Evolutionary conservation across 345 rosid genomes (phyloP), one percentile per base, ranked within the genome.

Genomic region (Eucalyptus tenuipes): DNA sequence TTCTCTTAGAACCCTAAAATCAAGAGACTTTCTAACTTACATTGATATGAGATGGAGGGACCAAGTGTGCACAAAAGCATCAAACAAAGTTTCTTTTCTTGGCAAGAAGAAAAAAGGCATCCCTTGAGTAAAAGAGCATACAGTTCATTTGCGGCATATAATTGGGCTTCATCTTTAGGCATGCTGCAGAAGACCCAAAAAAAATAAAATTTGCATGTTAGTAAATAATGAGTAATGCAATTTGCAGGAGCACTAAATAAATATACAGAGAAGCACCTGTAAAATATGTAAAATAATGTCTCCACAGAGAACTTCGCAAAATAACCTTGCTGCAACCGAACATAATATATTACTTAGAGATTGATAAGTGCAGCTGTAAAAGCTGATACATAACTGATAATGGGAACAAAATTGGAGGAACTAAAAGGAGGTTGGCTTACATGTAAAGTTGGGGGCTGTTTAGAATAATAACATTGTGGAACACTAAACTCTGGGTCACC

Each of bases 111-210:
- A 89, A 29, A 50, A 88, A 12, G 20, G 40, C 42, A 45, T 81
- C 57, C 10, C 37, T 24, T 25, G 88, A 84, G 48, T 49, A 80
- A 45, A 91, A 87, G 88, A 90, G 87, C 99, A 88, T 95, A 96
- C 99, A 98, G 99, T 95, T 97, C 99, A 88, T 95, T 94, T 61
- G 99, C 98, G 52, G 99, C 99, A 87, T 91, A 90, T 86, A 98
- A 90, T 87, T 98, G 99, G 75, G 97, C 99, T 91, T 97, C 99
- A 40, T 98, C 99, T 93, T 94, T 97, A 24, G 99, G 99, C 99
- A 98, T 95, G 96, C 99, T 98, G 96, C 88, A 92, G 88, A 86
- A 85, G 75, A 86, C 47, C 33, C 84, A 88, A 50, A 50, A 50
- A 7, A 52, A 50, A 50, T n/a, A 16, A 49, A 88, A 88, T 25